These are phyloP conservation scores for Fraxinus sp. DNA, from an alignment of 305 asterid genomes.

Conservation along the genomic window DNA sequence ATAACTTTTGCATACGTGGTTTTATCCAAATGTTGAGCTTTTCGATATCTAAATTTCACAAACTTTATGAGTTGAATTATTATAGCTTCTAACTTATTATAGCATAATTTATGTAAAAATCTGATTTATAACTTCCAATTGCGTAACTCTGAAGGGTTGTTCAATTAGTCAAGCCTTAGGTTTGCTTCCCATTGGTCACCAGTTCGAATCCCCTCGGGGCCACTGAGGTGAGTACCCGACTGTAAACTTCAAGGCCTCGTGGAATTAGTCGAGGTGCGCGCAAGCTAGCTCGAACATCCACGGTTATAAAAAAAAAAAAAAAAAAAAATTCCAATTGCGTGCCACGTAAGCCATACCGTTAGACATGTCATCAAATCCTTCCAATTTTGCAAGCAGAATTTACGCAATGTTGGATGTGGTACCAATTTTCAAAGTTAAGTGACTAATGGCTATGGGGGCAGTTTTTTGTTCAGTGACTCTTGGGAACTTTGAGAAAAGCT, in stretches of 20 bases:
- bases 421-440: background rate
- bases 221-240: too few species aligned
- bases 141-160: too few species aligned
- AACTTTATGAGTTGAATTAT: background rate
- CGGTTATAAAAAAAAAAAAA: too few species aligned
- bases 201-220: too few species aligned
- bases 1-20: background rate
- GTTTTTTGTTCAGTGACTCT: background rate
- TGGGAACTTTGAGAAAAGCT: background rate
- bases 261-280: too few species aligned
- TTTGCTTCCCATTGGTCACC: too few species aligned
- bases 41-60: background rate
- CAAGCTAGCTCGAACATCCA: too few species aligned
- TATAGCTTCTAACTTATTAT: background rate
- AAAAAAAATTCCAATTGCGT: background rate
- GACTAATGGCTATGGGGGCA: background rate
- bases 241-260: too few species aligned
- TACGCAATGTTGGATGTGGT: background rate
- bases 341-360: background rate
- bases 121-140: background rate
- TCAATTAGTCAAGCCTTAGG: too few species aligned
- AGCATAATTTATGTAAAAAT: background rate
- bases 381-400: background rate
- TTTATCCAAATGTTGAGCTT: background rate
- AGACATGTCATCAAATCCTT: background rate